Evolutionary conservation across 2,329 filamentous ascomycete genomes (phyloP), one percentile per base, ranked within the genome.

Genomic region (Talaromyces albobiverticillius): DNA sequence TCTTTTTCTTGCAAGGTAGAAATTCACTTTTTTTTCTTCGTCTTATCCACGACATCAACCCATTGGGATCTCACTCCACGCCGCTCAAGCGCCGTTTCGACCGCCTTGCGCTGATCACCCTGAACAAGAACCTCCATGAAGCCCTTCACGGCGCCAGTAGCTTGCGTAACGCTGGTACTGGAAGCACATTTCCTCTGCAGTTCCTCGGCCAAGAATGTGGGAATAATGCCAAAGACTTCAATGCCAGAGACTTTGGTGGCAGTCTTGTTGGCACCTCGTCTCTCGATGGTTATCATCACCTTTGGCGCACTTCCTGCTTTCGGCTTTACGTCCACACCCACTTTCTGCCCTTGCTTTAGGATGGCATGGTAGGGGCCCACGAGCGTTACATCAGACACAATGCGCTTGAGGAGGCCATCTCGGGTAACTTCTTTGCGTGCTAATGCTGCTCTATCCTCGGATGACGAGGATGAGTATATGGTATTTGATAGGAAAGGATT

Each of bases 91-190:
- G 83, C 82, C 61, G 80, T 82, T 45, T 84, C 72, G 16, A 88
- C 75, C 14, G 79, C 80, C 57, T 82, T 80, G 54, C 79, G 80
- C 71, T 88, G 85, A 56, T 85, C 83, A 1, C 85, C 85, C 62
- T 88, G 85, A 3, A 88, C 78, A 71, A 86, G 76, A 18, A 88
- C 79, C 66, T 88, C 85, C 79, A 87, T 81, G 2, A 86, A 73
- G 0, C 83, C 82, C 60, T 80, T 81, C 60, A 84, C 82, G 8
- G 83, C 83, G 3, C 85, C 85, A 43, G 78, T 77, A 29, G 85
- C 71, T 60, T 83, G 81, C 31, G 82, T 78, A 1, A 87, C 82
- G 56, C 82, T 86, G 11, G 84, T 85, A 54, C 80, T 83, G n/a
- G 85, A 84, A 2, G 85, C 85, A 64, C 85, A 88, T 29, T 81